Percentiles rank a stretch among this genome's conserved stretches.
These are phyloP conservation scores for Suhomyces guaymorum DNA, from an alignment of 1,139 yeast genomes.

Conservation along the genomic window DNA sequence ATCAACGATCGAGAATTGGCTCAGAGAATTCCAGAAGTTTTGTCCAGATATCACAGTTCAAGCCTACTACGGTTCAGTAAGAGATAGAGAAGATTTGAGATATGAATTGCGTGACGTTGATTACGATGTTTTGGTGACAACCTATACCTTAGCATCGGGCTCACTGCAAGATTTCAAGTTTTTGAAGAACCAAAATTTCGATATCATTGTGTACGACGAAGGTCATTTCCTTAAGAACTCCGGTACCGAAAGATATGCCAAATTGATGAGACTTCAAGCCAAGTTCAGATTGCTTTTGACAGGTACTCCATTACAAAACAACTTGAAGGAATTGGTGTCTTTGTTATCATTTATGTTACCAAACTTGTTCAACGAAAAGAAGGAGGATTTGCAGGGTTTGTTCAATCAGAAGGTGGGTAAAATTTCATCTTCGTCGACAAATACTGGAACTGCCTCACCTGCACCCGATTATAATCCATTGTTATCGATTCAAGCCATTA, in stretches of 20 bases:
- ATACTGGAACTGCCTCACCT: slow-evolving; percentile 11
- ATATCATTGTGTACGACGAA: slow-evolving; percentile 92
- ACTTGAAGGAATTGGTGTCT: slow-evolving; percentile 85
- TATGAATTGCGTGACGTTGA: slow-evolving; percentile 60
- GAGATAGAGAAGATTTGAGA: slow-evolving; percentile 82
- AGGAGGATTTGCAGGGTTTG: slow-evolving; percentile 77
- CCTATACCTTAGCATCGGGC: slow-evolving; percentile 90
- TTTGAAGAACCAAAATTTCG: slow-evolving; percentile 70
- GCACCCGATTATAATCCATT: slow-evolving; percentile 64
- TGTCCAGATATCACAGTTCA: slow-evolving; percentile 81
- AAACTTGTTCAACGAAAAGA: slow-evolving; percentile 71
- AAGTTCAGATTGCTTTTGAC: slow-evolving; percentile 82
- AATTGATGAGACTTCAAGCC: slow-evolving; percentile 80
- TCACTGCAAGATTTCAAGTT: slow-evolving; percentile 79
- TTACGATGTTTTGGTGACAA: slow-evolving; percentile 92
- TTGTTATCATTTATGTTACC: slow-evolving; percentile 90
- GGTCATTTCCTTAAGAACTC: slow-evolving; percentile 96
- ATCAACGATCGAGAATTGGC: slow-evolving; percentile 95
- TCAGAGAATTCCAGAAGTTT: slow-evolving; percentile 88
- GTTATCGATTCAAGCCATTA: slow-evolving; percentile 85
- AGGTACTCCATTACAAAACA: slow-evolving; percentile 96
- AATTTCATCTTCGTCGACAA: slow-evolving; percentile 13
- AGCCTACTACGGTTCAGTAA: slow-evolving; percentile 89
- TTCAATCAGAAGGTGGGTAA: slow-evolving; percentile 85
- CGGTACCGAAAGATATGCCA: slow-evolving; percentile 78